Conservation (phyloP, 306 rosid genomes). For the Trifolium dubium region DNA sequence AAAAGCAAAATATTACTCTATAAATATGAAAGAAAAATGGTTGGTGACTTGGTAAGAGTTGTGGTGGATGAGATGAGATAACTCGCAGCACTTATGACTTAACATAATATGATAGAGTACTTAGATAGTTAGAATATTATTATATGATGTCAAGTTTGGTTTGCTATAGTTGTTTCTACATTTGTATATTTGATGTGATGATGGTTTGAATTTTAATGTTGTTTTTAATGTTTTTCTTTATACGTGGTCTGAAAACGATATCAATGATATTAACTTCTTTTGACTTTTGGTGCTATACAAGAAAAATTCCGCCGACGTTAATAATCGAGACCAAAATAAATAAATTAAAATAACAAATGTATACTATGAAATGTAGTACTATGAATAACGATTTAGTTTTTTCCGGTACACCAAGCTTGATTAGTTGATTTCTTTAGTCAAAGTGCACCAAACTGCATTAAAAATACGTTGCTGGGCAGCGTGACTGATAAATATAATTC, state of each 20-base stretch:
- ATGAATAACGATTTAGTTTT: constrained; percentile 4
- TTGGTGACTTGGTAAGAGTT: constrained; percentile 35
- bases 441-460: background rate
- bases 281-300: constrained; percentile 44
- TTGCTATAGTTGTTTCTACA: background rate
- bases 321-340: background rate
- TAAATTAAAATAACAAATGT: background rate
- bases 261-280: background rate
- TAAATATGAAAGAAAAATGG: constrained; percentile 32
- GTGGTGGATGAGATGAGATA: background rate
- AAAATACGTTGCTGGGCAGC: constrained; percentile 14
- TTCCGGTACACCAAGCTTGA: constrained; percentile 38
- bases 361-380: too few relatives aligned
- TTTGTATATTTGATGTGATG: constrained; percentile 3
- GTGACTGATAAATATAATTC: background rate
- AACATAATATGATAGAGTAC: background rate
- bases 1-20: background rate
- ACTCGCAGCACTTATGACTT: background rate
- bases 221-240: constrained; percentile 17
- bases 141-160: constrained; percentile 8
- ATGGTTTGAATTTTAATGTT: background rate
- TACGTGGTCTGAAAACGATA: constrained; percentile 32
- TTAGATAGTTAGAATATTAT: constrained; percentile 6
- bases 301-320: constrained; percentile 18
- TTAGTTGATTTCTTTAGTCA: constrained; percentile 36